A percentile compares a stretch with the other conserved stretches of the same genome.
These are phyloP conservation scores for Rosa hybrid DNA, from an alignment of 331 rosid species.

Conservation along the genomic window DNA sequence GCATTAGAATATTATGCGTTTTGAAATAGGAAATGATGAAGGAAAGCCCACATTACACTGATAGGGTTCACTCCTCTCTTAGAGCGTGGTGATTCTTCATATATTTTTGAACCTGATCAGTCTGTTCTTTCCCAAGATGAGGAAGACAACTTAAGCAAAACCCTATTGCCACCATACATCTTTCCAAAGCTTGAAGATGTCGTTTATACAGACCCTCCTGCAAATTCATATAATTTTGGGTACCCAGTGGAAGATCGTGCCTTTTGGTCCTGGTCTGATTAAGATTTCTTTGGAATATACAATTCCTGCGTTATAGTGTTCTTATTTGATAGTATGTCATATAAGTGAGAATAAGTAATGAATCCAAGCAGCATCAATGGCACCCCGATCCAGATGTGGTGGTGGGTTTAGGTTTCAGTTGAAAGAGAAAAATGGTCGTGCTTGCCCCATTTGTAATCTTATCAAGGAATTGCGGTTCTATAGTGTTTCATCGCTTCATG, in stretches of 20 bases:
- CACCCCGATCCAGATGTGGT: conserved; percentile 19
- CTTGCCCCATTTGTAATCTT: conserved; percentile 33
- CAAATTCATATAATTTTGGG: conserved; percentile 55
- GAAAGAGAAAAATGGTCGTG: conserved; percentile 16
- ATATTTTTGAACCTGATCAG: no score
- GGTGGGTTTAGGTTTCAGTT: conserved; percentile 17
- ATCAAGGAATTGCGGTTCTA: conserved; percentile 12
- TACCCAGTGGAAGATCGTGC: conserved; percentile 69
- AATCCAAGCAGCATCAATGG: conserved; percentile 25
- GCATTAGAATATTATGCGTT: no score
- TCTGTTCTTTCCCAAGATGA: no score
- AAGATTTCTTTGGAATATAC: conserved; percentile 7
- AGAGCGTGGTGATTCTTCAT: no score
- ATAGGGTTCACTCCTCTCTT: no score
- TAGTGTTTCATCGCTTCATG: not conserved
- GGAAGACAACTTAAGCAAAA: no score
- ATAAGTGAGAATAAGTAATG: conserved; percentile 25
- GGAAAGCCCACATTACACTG: no score
- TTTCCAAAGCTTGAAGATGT: conserved; percentile 35
- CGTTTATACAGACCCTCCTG: conserved; percentile 63
- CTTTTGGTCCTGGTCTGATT: conserved; percentile 83
- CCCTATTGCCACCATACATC: no score
- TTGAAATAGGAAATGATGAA: no score
- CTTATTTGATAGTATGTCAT: conserved; percentile 16
- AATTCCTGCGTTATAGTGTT: conserved; percentile 18